Base-by-base conservation (phyloP, 1,139 yeast genomes). In the Arxiozyma slooffiae region DNA sequence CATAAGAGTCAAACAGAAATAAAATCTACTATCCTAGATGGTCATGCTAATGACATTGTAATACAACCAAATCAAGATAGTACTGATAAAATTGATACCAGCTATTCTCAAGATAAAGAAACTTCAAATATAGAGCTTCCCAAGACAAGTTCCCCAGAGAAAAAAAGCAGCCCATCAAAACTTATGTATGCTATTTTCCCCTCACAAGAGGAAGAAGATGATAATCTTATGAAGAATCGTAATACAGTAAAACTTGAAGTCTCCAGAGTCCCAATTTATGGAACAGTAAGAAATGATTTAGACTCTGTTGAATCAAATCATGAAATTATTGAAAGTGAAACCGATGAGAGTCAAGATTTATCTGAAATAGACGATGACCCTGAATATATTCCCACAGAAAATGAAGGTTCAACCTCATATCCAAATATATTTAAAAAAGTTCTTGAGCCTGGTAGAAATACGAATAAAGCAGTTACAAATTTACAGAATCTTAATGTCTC, bases 311-410 rank as follows among this genome's bases (percentile, higher is more conserved):
- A 34, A 34, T 23, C 24, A 21, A 20, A 34, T 21, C 26, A 38
- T 20, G 45, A 42, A 26, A 42, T 59, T 4, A 55, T 58, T 7
- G 41, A 56, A 23, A 61, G 64, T 50, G 68, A 64, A 36, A 51
- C 53, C 1, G 67, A 64, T 30, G 54, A 53, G 22, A 62, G 67
- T 1, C 67, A 64, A 48, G 68, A 64, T 38, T 47, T 64, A 30
- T 66, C 67, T 1, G 68, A 64, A 49, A 48, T 62, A 9, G 63
- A 60, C 11, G 62, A 41, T 39, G 39, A 30, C 22, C 4, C 38
- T 17, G 43, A 20, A 20, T 42, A 30, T 34, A 30, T 42, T 17
- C 21, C 45, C 9, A 42, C 45, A 2, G 17, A 17, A 17, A 42
- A 14, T 21, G 45, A 30, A 30, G n/a, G 38, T 14, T 17, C 36